Conservation (phyloP, 2,329 filamentous ascomycete species). For the Zalaria obscura region DNA sequence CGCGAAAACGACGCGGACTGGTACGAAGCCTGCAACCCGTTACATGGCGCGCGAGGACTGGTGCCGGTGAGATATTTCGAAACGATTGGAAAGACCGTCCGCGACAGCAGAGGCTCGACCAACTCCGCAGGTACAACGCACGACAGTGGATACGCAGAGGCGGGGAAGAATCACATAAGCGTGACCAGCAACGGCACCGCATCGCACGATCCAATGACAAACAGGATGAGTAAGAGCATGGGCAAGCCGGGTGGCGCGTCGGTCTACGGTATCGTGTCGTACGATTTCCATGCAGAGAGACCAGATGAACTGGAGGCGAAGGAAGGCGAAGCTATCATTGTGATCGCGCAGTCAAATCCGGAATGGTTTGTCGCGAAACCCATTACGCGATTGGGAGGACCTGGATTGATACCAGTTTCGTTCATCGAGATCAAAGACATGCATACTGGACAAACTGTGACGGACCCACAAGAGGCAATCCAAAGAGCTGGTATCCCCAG, state of each 20-base stretch:
- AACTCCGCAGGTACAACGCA: slow-evolving; percentile 46
- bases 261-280: slow-evolving; percentile 94
- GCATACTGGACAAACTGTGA: slow-evolving; percentile 67
- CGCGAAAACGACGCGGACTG: slow-evolving; percentile 89
- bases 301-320: slow-evolving; percentile 95
- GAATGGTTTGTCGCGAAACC: slow-evolving; percentile 99
- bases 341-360: slow-evolving; percentile 94
- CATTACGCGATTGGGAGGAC: slow-evolving; percentile 91
- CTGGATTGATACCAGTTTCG: slow-evolving; percentile 87
- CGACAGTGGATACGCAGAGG: slow-evolving; percentile 79
- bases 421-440: slow-evolving; percentile 96
- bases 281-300: slow-evolving; percentile 87
- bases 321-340: slow-evolving; percentile 90
- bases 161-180: slow-evolving; percentile 7
- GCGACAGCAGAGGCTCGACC: slow-evolving; percentile 54
- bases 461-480: slow-evolving; percentile 74
- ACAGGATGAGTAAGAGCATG: slow-evolving; percentile 23
- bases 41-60: slow-evolving; percentile 75
- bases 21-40: slow-evolving; percentile 97
- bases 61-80: slow-evolving; percentile 94
- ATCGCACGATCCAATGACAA: slow-evolving; percentile 12
- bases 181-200: slow-evolving; percentile 14
- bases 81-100: slow-evolving; percentile 76
- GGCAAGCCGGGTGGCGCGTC: slow-evolving; percentile 56
- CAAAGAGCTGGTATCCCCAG: slow-evolving; percentile 77